Base-by-base conservation (phyloP, 2,329 filamentous ascomycete species). In the Fusarium mexicanum region DNA sequence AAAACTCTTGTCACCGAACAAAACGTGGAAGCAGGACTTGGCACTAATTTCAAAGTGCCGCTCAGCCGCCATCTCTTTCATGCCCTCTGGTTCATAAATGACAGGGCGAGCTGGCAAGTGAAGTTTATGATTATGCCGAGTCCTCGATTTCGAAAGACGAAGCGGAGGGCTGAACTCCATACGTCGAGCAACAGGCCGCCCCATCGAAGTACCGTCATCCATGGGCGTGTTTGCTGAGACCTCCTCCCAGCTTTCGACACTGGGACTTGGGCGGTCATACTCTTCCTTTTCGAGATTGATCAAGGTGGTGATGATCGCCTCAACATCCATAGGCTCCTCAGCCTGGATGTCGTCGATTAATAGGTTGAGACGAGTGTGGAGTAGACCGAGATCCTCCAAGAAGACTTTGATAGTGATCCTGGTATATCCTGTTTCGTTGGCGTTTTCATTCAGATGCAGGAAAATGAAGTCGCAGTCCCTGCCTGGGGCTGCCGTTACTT, bases 1-100 rank as follows among this genome's bases (percentile, higher is more conserved):
- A 40, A 95, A 94, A 80, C 94, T 97, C 84, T 96, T 97, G 82
- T 99, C 96, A 43, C 96, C 96, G 82, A 98, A 99, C 59, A 99
- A 88, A 22, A 98, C 94, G 79, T 98, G 96, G 82, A 98, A 99
- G 66, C 98, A 91, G 0, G 94, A 94, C 82, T 99, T 98, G 53
- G 96, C 93, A 72, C 94, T 97, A 69, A 98, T 92, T 75, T 97
- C 93, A 81, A 97, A 98, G 74, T 94, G 89, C 70, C 93, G 91
- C 81, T 97, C 94, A 2, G 93, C 90, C 13, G 92, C 92, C 74
- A 92, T 88, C 73, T 90, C 87, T 60, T 92, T 90, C 89, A 97
- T 95, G 61, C 92, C 94, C 70, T 93, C 90, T 3, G 96, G 96
- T 66, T 94, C 92, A 80, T 96, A 98, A 17, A 93, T 85, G 6